phyloP scores from a whole-genome alignment of 225 moss, liverwort and hornwort species.

The Physcomitrellopsis africana region DNA sequence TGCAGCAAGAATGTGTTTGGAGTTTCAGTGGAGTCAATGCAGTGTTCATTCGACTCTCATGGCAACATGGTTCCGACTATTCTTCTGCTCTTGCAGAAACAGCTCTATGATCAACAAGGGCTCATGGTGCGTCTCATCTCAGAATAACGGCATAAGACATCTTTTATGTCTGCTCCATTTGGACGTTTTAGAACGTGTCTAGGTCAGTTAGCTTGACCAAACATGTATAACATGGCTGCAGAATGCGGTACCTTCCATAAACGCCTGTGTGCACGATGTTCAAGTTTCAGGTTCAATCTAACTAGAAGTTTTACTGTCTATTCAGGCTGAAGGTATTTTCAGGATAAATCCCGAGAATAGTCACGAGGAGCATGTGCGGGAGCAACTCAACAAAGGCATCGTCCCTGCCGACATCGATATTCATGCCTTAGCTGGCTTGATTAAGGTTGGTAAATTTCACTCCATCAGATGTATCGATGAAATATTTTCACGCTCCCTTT shows the following conservation, averaged over 20 bases:
- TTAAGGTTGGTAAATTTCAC: slow-evolving; percentile 62
- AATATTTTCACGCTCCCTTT: not conserved
- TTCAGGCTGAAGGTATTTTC: slow-evolving; percentile 95
- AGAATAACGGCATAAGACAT: not conserved
- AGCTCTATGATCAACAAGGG: slow-evolving; percentile 85
- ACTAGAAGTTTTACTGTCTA: slow-evolving; percentile 4
- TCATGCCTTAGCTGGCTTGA: slow-evolving; percentile 90
- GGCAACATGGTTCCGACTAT: slow-evolving; percentile 98
- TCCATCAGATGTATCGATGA: not conserved
- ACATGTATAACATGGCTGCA: not conserved
- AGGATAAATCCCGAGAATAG: slow-evolving; percentile 97
- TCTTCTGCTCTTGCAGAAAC: slow-evolving; percentile 84
- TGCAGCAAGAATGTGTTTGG: slow-evolving; percentile 95
- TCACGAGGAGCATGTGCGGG: slow-evolving; percentile 92
- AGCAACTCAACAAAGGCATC: slow-evolving; percentile 93
- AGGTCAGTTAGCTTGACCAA: not conserved
- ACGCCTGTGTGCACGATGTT: not conserved
- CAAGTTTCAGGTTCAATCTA: not conserved
- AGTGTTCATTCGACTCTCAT: slow-evolving; percentile 80
- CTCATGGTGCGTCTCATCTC: slow-evolving; percentile 59
- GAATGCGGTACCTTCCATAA: not conserved
- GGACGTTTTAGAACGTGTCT: not conserved
- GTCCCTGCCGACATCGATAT: slow-evolving; percentile 92
- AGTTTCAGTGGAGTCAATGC: slow-evolving; percentile 95
- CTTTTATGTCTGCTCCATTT: not conserved